Evolutionary conservation across 1,284 basidiomycete genomes (phyloP).

Genomic region (Rhodotorula glutinis): DNA sequence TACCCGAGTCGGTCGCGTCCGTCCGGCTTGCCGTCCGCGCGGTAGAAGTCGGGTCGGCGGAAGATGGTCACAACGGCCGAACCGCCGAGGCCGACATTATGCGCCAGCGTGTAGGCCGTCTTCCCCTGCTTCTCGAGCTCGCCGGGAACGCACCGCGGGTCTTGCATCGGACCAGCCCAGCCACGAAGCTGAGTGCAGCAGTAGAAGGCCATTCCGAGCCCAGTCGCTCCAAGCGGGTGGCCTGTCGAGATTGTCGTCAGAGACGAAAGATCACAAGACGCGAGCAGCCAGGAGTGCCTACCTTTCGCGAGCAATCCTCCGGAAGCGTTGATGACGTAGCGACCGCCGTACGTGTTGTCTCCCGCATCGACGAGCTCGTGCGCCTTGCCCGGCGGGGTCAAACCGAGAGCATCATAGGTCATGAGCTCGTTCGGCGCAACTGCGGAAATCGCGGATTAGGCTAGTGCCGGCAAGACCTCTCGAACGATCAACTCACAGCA

Average conservation of each 20-base stretch:
- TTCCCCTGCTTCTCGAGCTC: constrained; percentile 63
- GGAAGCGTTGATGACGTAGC: constrained; percentile 79
- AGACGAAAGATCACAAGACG: too few relatives aligned
- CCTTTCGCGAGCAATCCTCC: constrained; percentile 84
- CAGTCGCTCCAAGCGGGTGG: constrained; percentile 59
- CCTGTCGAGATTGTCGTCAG: too few relatives aligned
- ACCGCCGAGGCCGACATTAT: constrained; percentile 66
- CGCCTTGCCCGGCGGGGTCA: constrained; percentile 67
- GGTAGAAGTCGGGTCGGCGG: constrained; percentile 67
- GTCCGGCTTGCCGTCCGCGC: constrained; percentile 55
- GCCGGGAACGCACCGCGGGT: constrained; percentile 52
- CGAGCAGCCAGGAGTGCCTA: too few relatives aligned
- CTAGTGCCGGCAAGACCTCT: constrained; percentile 41
- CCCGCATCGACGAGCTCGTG: constrained; percentile 70
- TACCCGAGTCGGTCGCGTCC: constrained; percentile 70
- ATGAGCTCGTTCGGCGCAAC: constrained; percentile 58
- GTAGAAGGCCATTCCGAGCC: constrained; percentile 83
- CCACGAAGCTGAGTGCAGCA: constrained; percentile 54
- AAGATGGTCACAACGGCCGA: constrained; percentile 71
- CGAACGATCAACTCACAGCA: constrained; percentile 59
- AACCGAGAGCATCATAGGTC: constrained; percentile 75
- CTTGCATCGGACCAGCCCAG: constrained; percentile 61
- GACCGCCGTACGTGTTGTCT: constrained; percentile 83
- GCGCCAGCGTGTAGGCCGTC: constrained; percentile 74
- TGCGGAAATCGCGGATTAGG: neutral